Percentiles rank a stretch among this genome's conserved stretches.
Conservation (phyloP, 371 early-diverging fungal species). For the Syncephalastrum monosporum region DNA sequence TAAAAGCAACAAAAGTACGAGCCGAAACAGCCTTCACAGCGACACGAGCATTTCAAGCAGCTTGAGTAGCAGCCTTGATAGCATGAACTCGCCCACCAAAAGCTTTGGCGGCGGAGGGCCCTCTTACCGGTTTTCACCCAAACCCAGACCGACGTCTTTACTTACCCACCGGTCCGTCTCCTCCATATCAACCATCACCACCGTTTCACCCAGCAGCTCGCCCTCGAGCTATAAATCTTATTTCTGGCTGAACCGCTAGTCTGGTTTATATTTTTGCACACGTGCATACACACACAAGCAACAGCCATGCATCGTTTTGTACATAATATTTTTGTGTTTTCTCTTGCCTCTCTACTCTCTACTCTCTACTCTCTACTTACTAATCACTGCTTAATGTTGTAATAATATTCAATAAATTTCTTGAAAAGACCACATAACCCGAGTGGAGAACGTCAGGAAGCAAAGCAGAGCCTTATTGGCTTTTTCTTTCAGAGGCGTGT, state of each 20-base stretch:
- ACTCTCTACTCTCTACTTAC: not conserved
- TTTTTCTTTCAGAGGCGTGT: too few species aligned
- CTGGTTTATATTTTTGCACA: too few species aligned
- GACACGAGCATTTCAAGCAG: not conserved
- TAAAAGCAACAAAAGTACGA: not conserved
- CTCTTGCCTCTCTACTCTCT: not conserved
- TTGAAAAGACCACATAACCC: too few species aligned
- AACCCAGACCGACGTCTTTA: conserved; percentile 9
- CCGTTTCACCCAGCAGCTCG: too few species aligned
- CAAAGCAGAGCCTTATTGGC: too few species aligned
- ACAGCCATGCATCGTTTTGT: too few species aligned
- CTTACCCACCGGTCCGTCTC: conserved; percentile 11
- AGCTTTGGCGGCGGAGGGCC: not conserved
- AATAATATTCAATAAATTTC: too few species aligned
- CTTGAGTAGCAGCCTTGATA: conserved; percentile 6
- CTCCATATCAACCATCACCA: conserved; percentile 9
- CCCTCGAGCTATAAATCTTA: too few species aligned
- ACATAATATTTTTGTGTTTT: too few species aligned
- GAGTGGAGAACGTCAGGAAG: too few species aligned
- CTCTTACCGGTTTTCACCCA: conserved; percentile 6
- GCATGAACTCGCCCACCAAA: not conserved
- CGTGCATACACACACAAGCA: too few species aligned
- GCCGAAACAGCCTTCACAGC: conserved; percentile 5
- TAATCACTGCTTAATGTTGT: not conserved
- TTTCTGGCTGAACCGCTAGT: too few species aligned